A percentile compares a stretch with the other conserved stretches of the same genome.
Evolutionary conservation across 2,329 filamentous ascomycete genomes (phyloP).

Genomic region (Neoscytalidium dimidiatum): DNA sequence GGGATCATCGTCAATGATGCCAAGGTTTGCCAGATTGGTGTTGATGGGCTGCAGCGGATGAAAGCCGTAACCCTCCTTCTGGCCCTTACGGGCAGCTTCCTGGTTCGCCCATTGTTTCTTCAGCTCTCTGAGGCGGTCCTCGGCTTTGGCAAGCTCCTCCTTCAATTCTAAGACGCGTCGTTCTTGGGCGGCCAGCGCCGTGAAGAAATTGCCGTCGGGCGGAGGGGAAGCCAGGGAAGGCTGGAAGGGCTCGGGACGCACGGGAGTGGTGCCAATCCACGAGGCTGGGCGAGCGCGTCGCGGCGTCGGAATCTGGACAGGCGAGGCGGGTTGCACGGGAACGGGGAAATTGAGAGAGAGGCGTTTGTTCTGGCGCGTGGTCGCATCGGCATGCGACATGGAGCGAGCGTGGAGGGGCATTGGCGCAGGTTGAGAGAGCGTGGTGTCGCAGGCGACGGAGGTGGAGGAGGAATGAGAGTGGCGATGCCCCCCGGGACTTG

Average conservation of each 20-base stretch:
- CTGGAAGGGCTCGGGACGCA: slow-evolving; percentile 27
- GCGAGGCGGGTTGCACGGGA: slow-evolving; percentile 29
- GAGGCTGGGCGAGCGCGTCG: slow-evolving; percentile 40
- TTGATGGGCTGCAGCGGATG: slow-evolving; percentile 62
- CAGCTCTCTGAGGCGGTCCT: slow-evolving; percentile 71
- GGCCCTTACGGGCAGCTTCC: slow-evolving; percentile 74
- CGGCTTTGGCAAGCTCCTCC: slow-evolving; percentile 84
- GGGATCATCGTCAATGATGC: slow-evolving; percentile 42
- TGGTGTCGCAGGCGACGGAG: slow-evolving; percentile 6
- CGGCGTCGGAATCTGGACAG: slow-evolving; percentile 35
- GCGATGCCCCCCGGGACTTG: slow-evolving; percentile 9
- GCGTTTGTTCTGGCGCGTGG: slow-evolving; percentile 43
- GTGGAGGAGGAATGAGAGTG: slow-evolving; percentile 18
- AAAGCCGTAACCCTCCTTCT: slow-evolving; percentile 34
- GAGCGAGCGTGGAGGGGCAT: slow-evolving; percentile 32
- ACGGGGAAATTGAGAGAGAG: slow-evolving; percentile 53
- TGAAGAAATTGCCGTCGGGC: slow-evolving; percentile 63
- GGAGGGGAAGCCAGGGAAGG: slow-evolving; percentile 14
- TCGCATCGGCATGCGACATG: slow-evolving; percentile 36
- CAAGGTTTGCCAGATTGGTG: slow-evolving; percentile 37
- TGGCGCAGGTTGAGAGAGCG: slow-evolving; percentile 26
- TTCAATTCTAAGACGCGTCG: slow-evolving; percentile 84
- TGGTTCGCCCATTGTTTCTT: slow-evolving; percentile 83
- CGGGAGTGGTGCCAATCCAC: slow-evolving; percentile 37
- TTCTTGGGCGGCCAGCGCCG: slow-evolving; percentile 89